Evolutionary conservation across 2,329 filamentous ascomycete genomes (phyloP), one percentile per base, ranked within the genome.

Genomic region (Scortechinia acanthostroma): DNA sequence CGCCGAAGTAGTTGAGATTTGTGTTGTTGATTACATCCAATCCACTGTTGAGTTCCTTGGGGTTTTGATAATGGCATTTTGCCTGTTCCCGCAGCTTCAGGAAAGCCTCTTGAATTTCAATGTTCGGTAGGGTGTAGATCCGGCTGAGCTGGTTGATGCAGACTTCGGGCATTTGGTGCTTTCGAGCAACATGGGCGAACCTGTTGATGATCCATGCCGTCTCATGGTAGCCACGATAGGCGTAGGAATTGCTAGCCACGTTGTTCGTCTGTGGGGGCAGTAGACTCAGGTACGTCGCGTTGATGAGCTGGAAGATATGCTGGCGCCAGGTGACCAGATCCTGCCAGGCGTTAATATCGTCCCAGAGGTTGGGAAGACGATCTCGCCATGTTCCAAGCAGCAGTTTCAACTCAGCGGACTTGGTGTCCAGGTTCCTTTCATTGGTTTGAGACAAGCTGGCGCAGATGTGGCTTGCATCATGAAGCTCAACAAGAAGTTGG

Each of bases 131-230:
- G 0, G 93, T 98, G 63, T 99, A 99, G 59, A 99, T 99, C 50
- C 91, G 87, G 59, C 91, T 95, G 17, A 99, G 77, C 59, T 99
- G 93, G 52, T 80, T 91, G 65, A 98, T 96, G 69, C 94, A 99
- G 22, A 98, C 93, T 51, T 98, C 93, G 0, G 91, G 88, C 54
- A 99, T 80, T 54, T 88, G 91, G 63, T 99, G 93, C 70, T 98
- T 98, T 47, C 93, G 83, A 42, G 93, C 93, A 35, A 98, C 93
- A 59, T 98, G 93, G 1, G 93, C 94, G 58, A 98, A 99, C 16
- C 93, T 80, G 63, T 99, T 99, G 65, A 99, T 98, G 54, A 98
- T 99, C 93, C 93, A 99, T 2, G 93, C 93, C 13, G 93, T 98
- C 68, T 99, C 93, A 57, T 99, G 93, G 59, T 95, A 98, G 21